Percentiles rank a stretch among this genome's conserved stretches.
These are phyloP conservation scores for Pinus taeda DNA, from an alignment of 75 land plant genomes.

Conservation along the genomic window DNA sequence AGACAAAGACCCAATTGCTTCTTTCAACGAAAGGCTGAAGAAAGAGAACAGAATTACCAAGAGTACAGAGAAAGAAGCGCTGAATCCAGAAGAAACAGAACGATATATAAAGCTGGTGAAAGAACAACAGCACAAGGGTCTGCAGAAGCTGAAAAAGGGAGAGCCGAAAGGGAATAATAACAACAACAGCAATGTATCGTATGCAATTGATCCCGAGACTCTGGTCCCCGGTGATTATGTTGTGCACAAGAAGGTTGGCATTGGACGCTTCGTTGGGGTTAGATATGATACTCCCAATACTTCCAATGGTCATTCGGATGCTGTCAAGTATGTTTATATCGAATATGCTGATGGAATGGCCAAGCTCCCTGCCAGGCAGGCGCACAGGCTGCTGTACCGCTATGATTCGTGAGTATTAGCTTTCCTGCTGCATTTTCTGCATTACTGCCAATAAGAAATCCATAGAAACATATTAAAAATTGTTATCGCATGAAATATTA, in stretches of 20 bases:
- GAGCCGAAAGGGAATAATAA: conserved; percentile 9
- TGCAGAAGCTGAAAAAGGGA: conserved; percentile 53
- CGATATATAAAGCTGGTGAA: conserved; percentile 55
- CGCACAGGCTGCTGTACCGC: conserved; percentile 77
- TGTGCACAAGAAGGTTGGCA: conserved; percentile 93
- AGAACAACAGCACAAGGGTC: conserved; percentile 74
- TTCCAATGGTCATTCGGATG: conserved; percentile 5
- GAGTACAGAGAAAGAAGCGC: not conserved
- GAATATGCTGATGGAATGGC: conserved; percentile 98
- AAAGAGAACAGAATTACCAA: not conserved
- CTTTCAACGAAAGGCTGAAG: not conserved
- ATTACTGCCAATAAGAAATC: no score
- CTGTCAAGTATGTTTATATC: conserved; percentile 74
- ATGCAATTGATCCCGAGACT: conserved; percentile 80
- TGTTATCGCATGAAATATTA: no score
- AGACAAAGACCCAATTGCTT: not conserved
- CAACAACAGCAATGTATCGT: conserved; percentile 30
- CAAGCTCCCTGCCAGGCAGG: conserved; percentile 85
- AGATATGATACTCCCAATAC: conserved; percentile 47
- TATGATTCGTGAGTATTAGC: conserved; percentile 62
- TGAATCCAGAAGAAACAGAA: conserved; percentile 58
- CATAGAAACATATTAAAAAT: no score
- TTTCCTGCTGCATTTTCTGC: not conserved
- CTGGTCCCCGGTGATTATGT: conserved; percentile 85
- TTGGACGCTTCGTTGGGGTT: conserved; percentile 80